Evolutionary conservation across 2,329 filamentous ascomycete species (phyloP), one percentile per base, ranked within the genome.

Genomic region (Cladosporium austrohemisphaericum): DNA sequence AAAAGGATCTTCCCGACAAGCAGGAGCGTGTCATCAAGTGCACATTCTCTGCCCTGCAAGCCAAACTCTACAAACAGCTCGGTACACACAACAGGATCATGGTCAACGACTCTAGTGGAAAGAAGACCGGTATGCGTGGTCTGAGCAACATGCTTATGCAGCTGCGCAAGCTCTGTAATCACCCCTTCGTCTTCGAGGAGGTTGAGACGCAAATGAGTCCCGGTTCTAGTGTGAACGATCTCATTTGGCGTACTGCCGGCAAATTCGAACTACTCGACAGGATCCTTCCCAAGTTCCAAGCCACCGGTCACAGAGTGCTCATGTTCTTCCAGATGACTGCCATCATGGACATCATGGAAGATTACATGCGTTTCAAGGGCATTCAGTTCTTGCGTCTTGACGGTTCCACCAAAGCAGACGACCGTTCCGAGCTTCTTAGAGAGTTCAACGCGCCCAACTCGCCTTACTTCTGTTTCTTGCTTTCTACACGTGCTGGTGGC

Each of bases 261-360:
- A 98, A 98, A 71, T 98, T 98, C 62, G 93, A 98, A 73, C 77
- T 98, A 23, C 77, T 98, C 20, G 93, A 98, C 67, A 81, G 93
- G 44, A 78, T 98, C 54, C 70, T 98, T 55, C 93, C 93, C 38
- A 98, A 98, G 71, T 97, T 98, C 70, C 81, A 88, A 60, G 84
- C 80, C 3, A 91, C 88, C 1, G 89, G 89, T 13, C 93, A 98
- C 80, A 86, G 93, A 70, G 90, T 97, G 22, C 77, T 98, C 68
- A 97, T 98, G 87, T 98, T 98, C 80, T 98, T 98, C 78, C 93
- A 98, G 69, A 98, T 98, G 93, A 98, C 93, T 3, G 91, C 95
- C 54, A 98, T 98, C 66, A 98, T 98, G 93, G 95, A 98, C 71
- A 98, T 98, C 64, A 97, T 98, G 93, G 93, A 98, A 62, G 93